phyloP scores from a whole-genome alignment of 1,284 basidiomycete species.

The Malassezia psittaci region DNA sequence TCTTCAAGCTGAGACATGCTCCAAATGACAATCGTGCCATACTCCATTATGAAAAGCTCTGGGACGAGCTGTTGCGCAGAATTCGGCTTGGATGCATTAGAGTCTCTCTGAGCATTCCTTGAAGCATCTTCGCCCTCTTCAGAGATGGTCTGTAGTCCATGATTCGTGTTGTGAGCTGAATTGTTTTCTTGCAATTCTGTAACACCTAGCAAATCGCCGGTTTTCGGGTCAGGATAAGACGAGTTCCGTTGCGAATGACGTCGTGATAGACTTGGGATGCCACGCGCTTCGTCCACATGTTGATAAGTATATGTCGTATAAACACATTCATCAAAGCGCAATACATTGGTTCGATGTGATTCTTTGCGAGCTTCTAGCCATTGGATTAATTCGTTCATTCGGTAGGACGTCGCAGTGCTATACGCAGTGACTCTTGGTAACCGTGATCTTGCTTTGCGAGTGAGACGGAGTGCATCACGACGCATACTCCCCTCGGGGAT shows the following conservation, averaged over 20 bases:
- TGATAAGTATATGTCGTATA: conserved; percentile 47
- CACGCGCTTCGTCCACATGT: conserved; percentile 36
- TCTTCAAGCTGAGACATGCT: conserved; percentile 90
- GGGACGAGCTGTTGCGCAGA: conserved; percentile 18
- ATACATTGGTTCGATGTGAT: conserved; percentile 62
- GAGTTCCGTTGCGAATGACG: not conserved
- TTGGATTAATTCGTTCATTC: conserved; percentile 71
- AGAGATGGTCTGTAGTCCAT: conserved; percentile 14
- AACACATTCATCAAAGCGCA: conserved; percentile 45
- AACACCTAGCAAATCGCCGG: conserved; percentile 41
- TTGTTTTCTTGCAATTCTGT: conserved; percentile 25
- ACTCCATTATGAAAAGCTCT: conserved; percentile 69
- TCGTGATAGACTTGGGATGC: conserved; percentile 11
- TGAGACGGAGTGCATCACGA: conserved; percentile 74
- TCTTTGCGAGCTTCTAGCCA: conserved; percentile 72
- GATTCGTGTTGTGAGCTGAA: not conserved
- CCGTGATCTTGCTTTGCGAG: conserved; percentile 85
- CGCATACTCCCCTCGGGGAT: conserved; percentile 90
- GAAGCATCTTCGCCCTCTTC: conserved; percentile 19
- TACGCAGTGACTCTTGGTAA: conserved; percentile 90
- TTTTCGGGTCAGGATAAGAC: not conserved
- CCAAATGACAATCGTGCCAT: conserved; percentile 90
- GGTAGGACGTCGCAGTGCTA: conserved; percentile 81
- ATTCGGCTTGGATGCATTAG: conserved; percentile 27
- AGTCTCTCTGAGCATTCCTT: not conserved